These are phyloP conservation scores for Actinomucor elegans DNA, from an alignment of 371 early-diverging fungal genomes.

Conservation along the genomic window DNA sequence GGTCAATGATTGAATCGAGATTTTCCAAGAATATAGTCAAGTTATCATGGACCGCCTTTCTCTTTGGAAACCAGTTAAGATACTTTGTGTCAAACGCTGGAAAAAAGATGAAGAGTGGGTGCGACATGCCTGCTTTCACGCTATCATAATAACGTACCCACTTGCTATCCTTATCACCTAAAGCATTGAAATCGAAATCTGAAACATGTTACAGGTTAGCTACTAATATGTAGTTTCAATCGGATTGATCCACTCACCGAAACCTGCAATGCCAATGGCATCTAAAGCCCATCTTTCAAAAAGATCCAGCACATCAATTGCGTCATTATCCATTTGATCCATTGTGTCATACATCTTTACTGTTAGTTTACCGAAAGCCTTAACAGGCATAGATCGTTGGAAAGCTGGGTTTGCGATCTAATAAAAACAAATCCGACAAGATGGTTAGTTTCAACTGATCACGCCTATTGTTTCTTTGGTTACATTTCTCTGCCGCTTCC, in stretches of 20 bases:
- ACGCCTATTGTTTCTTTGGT: too few species aligned
- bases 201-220: neutral
- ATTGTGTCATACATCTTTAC: constrained; percentile 22
- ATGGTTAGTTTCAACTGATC: neutral
- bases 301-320: constrained; percentile 20
- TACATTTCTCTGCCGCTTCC: constrained; percentile 35
- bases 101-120: constrained; percentile 46
- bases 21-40: constrained; percentile 14
- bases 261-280: constrained; percentile 40
- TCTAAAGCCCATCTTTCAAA: constrained; percentile 36
- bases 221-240: too few species aligned
- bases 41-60: constrained; percentile 19
- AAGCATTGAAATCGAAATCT: constrained; percentile 38
- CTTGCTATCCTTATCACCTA: constrained; percentile 20
- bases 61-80: constrained; percentile 2
- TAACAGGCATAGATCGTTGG: constrained; percentile 35
- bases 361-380: constrained; percentile 28
- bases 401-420: constrained; percentile 43
- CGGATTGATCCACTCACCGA: constrained; percentile 21
- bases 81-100: constrained; percentile 45
- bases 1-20: constrained; percentile 35
- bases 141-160: constrained; percentile 32
- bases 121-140: constrained; percentile 15
- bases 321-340: constrained; percentile 10
- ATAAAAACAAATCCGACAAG: too few species aligned